Evolutionary conservation across 2,329 filamentous ascomycete species (phyloP).

Genomic region (Graphilbum ipis-grandicollis): DNA sequence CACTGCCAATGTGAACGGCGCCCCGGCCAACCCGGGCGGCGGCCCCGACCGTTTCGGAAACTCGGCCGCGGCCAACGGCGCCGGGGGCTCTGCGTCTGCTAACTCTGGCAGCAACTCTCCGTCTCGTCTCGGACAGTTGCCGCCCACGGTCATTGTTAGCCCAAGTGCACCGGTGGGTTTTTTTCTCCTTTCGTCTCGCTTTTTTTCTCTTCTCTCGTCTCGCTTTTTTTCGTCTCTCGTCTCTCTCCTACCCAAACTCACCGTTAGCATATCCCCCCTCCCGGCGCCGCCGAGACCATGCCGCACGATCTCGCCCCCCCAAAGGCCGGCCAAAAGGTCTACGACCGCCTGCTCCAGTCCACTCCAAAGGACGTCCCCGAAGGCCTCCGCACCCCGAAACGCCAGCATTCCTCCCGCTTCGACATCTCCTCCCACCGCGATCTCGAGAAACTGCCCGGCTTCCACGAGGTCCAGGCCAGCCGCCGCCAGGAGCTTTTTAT

Average conservation of each 20-base stretch:
- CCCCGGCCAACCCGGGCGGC: constrained; percentile 16
- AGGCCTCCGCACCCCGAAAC: constrained; percentile 83
- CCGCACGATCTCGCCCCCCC: constrained; percentile 90
- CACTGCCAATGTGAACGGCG: constrained; percentile 13
- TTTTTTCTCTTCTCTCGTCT: constrained; percentile 6
- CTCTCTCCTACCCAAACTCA: constrained; percentile 6
- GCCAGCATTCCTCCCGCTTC: constrained; percentile 82
- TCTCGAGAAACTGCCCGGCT: constrained; percentile 90
- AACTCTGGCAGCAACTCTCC: constrained; percentile 41
- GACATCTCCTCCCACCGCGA: constrained; percentile 95
- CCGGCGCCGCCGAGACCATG: constrained; percentile 93
- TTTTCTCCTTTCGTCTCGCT: constrained; percentile 6
- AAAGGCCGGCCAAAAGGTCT: constrained; percentile 80
- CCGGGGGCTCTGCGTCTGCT: background rate
- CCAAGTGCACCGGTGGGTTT: constrained; percentile 72
- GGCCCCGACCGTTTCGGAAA: constrained; percentile 20
- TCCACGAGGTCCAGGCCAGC: constrained; percentile 93
- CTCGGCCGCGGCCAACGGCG: too few species aligned
- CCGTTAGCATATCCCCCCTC: constrained; percentile 72
- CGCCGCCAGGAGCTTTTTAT: constrained; percentile 93
- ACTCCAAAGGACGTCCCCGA: constrained; percentile 95
- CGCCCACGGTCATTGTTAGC: constrained; percentile 85
- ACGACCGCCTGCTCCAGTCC: constrained; percentile 80
- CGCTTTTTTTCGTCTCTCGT: constrained; percentile 2
- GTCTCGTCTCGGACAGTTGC: constrained; percentile 44